Evolutionary conservation across 148 eudicot species (phyloP).

Genomic region (Nepenthes gracilis): DNA sequence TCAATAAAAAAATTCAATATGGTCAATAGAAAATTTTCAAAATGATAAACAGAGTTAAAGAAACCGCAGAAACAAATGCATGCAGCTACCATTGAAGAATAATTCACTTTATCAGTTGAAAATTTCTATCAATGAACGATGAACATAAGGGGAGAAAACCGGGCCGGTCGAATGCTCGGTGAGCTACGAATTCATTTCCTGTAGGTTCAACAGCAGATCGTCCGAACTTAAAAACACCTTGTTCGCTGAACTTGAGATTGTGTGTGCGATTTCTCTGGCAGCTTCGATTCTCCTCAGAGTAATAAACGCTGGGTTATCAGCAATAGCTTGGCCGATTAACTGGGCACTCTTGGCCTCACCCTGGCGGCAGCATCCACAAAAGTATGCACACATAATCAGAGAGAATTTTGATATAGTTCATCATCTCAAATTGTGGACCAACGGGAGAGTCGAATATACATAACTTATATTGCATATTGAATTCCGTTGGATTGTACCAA

Average conservation of each 20-base stretch:
- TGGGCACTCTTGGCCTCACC: constrained; percentile 98
- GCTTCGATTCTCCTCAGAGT: constrained; percentile 87
- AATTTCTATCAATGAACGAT: no score
- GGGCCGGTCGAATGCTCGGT: neutral
- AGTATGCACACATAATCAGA: neutral
- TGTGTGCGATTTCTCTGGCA: constrained; percentile 66
- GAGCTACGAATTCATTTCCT: constrained; percentile 28
- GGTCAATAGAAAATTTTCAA: no score
- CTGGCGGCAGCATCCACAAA: constrained; percentile 16
- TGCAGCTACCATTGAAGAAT: no score
- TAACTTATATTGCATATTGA: no score
- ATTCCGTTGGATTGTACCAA: no score
- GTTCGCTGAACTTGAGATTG: constrained; percentile 51
- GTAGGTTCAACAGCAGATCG: constrained; percentile 73
- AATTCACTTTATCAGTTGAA: no score
- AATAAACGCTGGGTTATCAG: constrained; percentile 88
- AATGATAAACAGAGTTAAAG: no score
- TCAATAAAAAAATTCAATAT: no score
- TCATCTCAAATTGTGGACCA: no score
- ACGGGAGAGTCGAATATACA: no score
- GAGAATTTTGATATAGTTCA: neutral
- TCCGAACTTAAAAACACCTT: constrained; percentile 62
- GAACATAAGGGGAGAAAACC: no score
- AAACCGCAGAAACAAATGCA: no score
- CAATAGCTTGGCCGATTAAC: constrained; percentile 86